Base-by-base conservation (phyloP, 129 eudicot genomes). In the Pittosporum tobira region DNA sequence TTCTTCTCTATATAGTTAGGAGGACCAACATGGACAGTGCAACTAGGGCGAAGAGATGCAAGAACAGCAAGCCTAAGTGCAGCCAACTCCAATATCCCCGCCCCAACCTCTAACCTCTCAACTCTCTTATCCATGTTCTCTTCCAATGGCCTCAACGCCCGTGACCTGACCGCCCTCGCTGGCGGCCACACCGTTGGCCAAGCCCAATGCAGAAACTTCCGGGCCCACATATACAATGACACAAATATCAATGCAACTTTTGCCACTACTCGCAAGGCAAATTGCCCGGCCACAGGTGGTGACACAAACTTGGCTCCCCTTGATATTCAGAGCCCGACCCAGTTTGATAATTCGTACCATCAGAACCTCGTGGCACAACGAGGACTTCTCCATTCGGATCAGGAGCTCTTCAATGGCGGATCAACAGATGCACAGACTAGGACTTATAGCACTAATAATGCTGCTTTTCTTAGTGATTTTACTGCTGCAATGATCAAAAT, bases 301-400 rank as follows among this genome's bases (percentile, higher is more conserved):
- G 74, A 76, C 49, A 65, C 72, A 57, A 75, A 68, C 29, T 65
- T 63, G 14, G 22, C 82, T 0, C 79, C 79, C 12, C 57, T 80
- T 7, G 87, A 80, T 40, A 23, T 75, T 18, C 20, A 38, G 8
- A 6, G 66, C 10, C 27, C 82, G 5, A 69, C 68, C 22, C 1
- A 45, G 4, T 80, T 80, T 5, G 73, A 80, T 61, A 80, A 61
- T 28, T 47, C 53, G 2, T 80, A 80, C 48, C 76, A 16, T 46
- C 47, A 10, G 6, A 62, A 75, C 29, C 40, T 80, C 54, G 23
- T 64, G 48, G 65, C 9, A 56, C 67, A 54, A 54, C 65, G 69
- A 47, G 87, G 87, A 10, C 49, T 80, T n/a, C 29, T 80, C 38
- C 87, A 80, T 60, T 80, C 87, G 0, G 87, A 80, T 44, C 87